phyloP scores from a whole-genome alignment of 1,284 basidiomycete species.

The Macrocystidia cucumis region DNA sequence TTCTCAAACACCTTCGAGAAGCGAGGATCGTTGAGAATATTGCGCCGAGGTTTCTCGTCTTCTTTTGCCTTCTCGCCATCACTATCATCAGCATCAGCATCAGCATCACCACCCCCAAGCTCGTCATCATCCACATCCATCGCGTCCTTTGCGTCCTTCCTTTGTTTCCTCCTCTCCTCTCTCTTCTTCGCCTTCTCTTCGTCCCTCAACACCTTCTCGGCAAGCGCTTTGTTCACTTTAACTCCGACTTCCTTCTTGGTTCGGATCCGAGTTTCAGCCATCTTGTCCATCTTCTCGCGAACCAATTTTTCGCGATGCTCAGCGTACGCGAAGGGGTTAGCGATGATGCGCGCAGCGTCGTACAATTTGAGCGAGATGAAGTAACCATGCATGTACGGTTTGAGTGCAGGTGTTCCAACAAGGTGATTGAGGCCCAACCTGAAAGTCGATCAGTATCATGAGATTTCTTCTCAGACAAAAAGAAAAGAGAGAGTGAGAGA shows the following conservation, averaged over 20 bases:
- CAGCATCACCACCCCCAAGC: too few species aligned
- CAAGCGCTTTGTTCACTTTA: slow-evolving; percentile 91
- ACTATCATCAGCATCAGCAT: too few species aligned
- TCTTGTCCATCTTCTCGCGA: slow-evolving; percentile 85
- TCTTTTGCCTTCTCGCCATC: slow-evolving; percentile 36
- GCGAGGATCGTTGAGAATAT: slow-evolving; percentile 79
- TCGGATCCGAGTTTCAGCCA: slow-evolving; percentile 90
- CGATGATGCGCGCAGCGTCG: slow-evolving; percentile 91
- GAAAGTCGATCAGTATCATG: slow-evolving; percentile 10
- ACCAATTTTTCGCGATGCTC: slow-evolving; percentile 90
- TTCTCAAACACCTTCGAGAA: slow-evolving; percentile 92
- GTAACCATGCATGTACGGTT: slow-evolving; percentile 99
- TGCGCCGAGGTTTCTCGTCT: slow-evolving; percentile 32
- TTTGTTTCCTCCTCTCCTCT: slow-evolving; percentile 53
- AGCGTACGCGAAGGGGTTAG: slow-evolving; percentile 93
- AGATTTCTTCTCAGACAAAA: too few species aligned
- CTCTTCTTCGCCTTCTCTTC: slow-evolving; percentile 62
- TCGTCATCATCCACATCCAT: slow-evolving; percentile 22
- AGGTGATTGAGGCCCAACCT: slow-evolving; percentile 92
- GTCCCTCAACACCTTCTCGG: slow-evolving; percentile 76
- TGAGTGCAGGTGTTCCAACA: slow-evolving; percentile 89
- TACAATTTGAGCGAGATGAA: slow-evolving; percentile 95
- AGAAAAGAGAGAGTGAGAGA: slow-evolving; percentile 8
- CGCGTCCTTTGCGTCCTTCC: slow-evolving; percentile 29
- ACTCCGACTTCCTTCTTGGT: slow-evolving; percentile 62